Base-by-base conservation (phyloP, 2,329 filamentous ascomycete genomes). In the Ophiostoma perfectum region DNA sequence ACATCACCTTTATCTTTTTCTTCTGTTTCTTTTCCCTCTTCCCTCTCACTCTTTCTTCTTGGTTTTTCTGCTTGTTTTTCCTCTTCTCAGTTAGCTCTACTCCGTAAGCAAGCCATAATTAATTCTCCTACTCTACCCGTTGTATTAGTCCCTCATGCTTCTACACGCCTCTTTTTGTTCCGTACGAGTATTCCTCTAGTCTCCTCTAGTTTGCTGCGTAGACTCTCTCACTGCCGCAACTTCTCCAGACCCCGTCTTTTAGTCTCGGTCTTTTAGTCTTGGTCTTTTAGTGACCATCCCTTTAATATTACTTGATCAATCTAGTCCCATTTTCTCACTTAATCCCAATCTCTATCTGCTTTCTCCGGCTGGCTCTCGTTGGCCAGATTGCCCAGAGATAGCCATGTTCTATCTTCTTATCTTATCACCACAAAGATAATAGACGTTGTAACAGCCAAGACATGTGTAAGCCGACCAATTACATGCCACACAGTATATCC, bases 161-260 rank as follows among this genome's bases (percentile, higher is more conserved):
- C 6, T 11, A 47, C 6, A 27, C 49, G 49, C 49, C 47, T 52
- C 14, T n/a, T 55, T 55, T 27, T 55, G n/a, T 55, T 9, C 18
- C 16, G 47, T 27, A 14, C 18, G 6, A n/a, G 6, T 18, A 12
- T 36, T 12, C 38, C 14, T 38, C 27, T 49, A 49, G 52, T 58
- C 52, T 39, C 38, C 14, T 42, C 16, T 14, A 39, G 4, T 27
- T 27, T 27, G 27, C 27, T 27, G 27, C 27, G 27, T 27, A 1
- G n/a, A 38, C 11, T 39, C 36, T 39, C 36, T 55, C 6, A 16
- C 14, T 41, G 18, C 58, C 36, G 58, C 49, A 14, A 12, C 60
- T 63, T 63, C 60, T 63, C 39, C 60, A 63, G 60, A 44, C 39
- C 60, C 39, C 60, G 39, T 58, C 8, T 38, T 58, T 58, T 58